Base-by-base conservation (phyloP, 306 rosid species). In the Cucurbita ficifolia region DNA sequence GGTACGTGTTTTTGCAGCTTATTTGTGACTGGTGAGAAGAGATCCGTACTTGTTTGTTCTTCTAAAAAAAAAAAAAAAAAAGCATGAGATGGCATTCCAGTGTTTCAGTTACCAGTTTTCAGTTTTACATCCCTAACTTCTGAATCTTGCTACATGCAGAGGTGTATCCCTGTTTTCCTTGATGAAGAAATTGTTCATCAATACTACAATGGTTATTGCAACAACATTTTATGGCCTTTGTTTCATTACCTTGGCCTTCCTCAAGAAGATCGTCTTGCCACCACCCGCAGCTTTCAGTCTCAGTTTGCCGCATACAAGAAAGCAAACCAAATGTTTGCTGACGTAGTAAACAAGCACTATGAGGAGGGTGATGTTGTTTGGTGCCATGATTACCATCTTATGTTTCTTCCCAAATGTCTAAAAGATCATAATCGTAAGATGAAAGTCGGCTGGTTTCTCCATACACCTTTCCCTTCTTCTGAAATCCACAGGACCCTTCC, bases 401-500 rank as follows among this genome's bases (percentile, higher is more conserved):
- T 91, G 97, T 91, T 81, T 78, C 97, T 91, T 79, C 97, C 97
- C 5, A 82, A 89, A 78, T 91, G 97, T 80, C 80, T 91, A 61
- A 91, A 91, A 83, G 89, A 89, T 11, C 54, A 84, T 79, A 82
- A 91, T 77, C 81, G 59, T 22, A 73, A 88, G 74, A 89, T 91
- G 96, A 91, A 91, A 79, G 97, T 91, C 52, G 97, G 97, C 45
- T 91, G 97, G 97, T 91, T 91, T 86, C 90, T 91, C 22, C 97
- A 91, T 81, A 91, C 97, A 48, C 97, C 97, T 13, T 91, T 91
- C 78, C 97, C 97, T 76, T 91, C 97, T 55, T 91, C 97, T 24
- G 97, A 91, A 85, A 91, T 91, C 82, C 88, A 89, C 70, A 86
- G 91, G 85, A 91, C 97, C 54, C 77, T 91, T 79, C 97, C 97